Base-by-base conservation (phyloP, 2,329 filamentous ascomycete genomes). In the Davidsoniella eucalypti region DNA sequence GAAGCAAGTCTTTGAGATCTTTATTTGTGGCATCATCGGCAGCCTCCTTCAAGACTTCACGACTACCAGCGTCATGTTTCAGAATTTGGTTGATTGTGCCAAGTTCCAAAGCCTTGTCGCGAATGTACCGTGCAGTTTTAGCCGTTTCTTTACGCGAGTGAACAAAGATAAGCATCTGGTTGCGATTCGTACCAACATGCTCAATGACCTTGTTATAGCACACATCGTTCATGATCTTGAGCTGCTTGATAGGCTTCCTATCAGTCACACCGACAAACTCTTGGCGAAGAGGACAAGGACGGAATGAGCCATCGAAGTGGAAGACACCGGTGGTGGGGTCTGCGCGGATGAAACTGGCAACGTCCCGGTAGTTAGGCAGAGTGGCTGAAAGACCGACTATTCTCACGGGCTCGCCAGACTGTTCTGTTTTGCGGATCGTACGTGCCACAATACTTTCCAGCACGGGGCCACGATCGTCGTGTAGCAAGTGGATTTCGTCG, bases 181-280 rank as follows among this genome's bases (percentile, higher is more conserved):
- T 94, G 55, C 85, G 80, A 60, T 93, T 83, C 53, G 83, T 81
- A 5, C 92, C 92, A 26, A 95, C 90, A 61, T 96, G 90, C 64
- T 98, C 92, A 50, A 98, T 76, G 25, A 95, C 88, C 65, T 98
- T 98, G 56, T 82, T 93, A 65, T 98, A 98, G 52, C 87, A 95
- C 50, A 98, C 88, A 58, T 98, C 92, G 61, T 98, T 98, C 92
- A 98, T 98, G 1, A 85, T 93, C 72, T 96, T 95, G 50, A 98
- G 71, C 64, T 98, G 92, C 67, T 96, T 98, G 67, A 98, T 98
- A 5, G 92, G 85, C 64, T 96, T 96, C 68, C 92, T 93, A 58
- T 98, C 92, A 0, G 90, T 95, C 41, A 98, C 84, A 49, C 92
- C 92, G 57, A 98, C 86, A 61, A 96, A 98, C 64, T 98, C 93